phyloP scores from a whole-genome alignment of 805 yeast species.

The Lachancea nothofagi region DNA sequence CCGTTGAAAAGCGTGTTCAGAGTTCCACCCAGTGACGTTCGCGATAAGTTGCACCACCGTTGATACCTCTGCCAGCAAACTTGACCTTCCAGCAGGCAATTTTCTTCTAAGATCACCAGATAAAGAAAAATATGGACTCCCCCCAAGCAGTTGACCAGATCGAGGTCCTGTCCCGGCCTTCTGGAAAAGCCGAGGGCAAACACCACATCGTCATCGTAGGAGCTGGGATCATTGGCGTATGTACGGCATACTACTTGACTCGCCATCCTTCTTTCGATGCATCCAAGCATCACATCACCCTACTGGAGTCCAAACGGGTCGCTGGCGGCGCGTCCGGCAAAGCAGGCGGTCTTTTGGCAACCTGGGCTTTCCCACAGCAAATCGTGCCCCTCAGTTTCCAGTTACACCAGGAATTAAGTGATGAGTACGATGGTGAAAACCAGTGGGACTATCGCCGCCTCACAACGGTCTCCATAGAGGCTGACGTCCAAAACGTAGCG shows the following conservation, averaged over 20 bases:
- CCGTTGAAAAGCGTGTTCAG: too few species aligned
- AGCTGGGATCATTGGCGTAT: constrained; percentile 94
- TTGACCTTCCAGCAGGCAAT: too few species aligned
- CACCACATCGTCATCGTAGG: constrained; percentile 81
- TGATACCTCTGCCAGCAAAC: too few species aligned
- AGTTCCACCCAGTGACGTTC: too few species aligned
- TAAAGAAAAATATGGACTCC: too few species aligned
- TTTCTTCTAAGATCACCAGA: too few species aligned
- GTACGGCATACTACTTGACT: constrained; percentile 85
- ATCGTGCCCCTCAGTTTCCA: constrained; percentile 83
- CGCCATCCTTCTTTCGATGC: constrained; percentile 77
- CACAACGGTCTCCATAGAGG: constrained; percentile 82
- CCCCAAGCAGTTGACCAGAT: constrained; percentile 10
- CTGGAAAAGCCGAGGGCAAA: constrained; percentile 42
- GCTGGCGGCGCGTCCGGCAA: constrained; percentile 98
- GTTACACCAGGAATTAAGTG: constrained; percentile 77
- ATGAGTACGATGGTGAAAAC: constrained; percentile 70
- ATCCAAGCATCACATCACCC: constrained; percentile 69
- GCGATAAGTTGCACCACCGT: too few species aligned
- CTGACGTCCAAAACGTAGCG: constrained; percentile 48
- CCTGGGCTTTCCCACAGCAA: constrained; percentile 96
- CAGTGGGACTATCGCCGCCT: constrained; percentile 93
- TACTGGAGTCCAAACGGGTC: constrained; percentile 82
- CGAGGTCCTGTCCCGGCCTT: constrained; percentile 19
- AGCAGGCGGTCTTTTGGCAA: constrained; percentile 91